Base-by-base conservation (phyloP, 2,329 filamentous ascomycete species). In the Apiospora arundinis region DNA sequence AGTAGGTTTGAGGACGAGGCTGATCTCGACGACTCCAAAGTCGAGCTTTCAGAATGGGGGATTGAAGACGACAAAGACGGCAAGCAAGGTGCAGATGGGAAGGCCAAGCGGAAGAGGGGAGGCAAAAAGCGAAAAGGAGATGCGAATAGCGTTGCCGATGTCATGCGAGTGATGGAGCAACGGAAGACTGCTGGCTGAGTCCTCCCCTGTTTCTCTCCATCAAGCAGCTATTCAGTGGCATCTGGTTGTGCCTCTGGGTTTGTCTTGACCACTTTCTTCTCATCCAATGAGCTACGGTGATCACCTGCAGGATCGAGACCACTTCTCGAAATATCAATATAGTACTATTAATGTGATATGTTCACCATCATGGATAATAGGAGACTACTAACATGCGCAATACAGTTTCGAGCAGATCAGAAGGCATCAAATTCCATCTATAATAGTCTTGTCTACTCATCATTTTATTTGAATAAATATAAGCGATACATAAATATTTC, bases 1-100 rank as follows among this genome's bases (percentile, higher is more conserved):
- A 96, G 92, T 78, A 89, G 95, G 40, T 92, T 94, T 77, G 95
- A 93, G 70, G 96, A 98, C 77, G 95, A 95, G 68, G 95, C 95
- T 72, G 95, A 97, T 74, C 89, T 92, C 74, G 93, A 95, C 28
- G 84, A 83, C 79, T 86, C 85, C 60, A 90, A 88, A 75, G 83
- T 94, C 74, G 93, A 93, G 83, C 81, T 95, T 70, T 90, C 89
- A 49, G 84, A 90, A 77, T 93, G 93, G 86, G 88, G 85, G 28
- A 84, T 80, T 12, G 85, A 84, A 23, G 88, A 87, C 23, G 87
- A 84, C 16, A 87, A 85, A 4, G 88, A 83, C 1, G 85, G 83
- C 1, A 82, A 77, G 0, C 86, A 84, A 1, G 81, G 81, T 6
- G 81, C 80, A 25, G 83, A 81, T 16, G 81, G 86, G 67, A 82